These are phyloP conservation scores for Carpinus fangiana DNA, from an alignment of 306 rosid genomes.

Conservation along the genomic window DNA sequence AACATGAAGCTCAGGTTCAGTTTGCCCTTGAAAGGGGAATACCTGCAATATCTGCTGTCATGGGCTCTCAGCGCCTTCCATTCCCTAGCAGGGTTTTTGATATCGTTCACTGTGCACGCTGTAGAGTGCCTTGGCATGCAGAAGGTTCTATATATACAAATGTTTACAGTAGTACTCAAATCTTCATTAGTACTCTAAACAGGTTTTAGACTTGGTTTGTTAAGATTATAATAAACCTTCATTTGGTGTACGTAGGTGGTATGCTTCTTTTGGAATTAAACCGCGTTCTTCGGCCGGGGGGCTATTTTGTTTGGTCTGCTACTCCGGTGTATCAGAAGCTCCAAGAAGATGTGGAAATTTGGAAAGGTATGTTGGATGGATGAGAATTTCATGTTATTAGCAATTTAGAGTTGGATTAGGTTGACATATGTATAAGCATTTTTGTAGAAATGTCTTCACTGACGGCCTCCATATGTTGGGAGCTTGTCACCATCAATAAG, in stretches of 20 bases:
- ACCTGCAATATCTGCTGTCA: conserved; percentile 91
- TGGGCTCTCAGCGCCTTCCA: conserved; percentile 90
- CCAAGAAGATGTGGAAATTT: conserved; percentile 76
- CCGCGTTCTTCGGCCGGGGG: conserved; percentile 79
- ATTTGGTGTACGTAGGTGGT: conserved; percentile 50
- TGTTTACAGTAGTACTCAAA: background rate
- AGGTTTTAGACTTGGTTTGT: background rate
- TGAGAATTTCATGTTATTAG: conserved; percentile 14
- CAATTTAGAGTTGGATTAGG: background rate
- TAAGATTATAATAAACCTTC: conserved; percentile 17
- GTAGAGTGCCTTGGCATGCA: conserved; percentile 91
- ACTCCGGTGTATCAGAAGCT: conserved; percentile 90
- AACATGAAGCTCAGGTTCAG: conserved; percentile 94
- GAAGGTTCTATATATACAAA: conserved; percentile 49
- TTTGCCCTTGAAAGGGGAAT: conserved; percentile 95
- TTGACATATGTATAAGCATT: conserved; percentile 16
- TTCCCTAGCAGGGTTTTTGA: conserved; percentile 82
- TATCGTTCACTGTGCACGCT: conserved; percentile 76
- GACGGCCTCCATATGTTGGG: conserved; percentile 87
- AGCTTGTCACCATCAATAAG: conserved; percentile 75
- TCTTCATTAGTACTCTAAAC: background rate
- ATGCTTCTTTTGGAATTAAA: conserved; percentile 82
- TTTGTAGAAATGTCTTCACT: conserved; percentile 66
- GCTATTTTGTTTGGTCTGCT: conserved; percentile 84
- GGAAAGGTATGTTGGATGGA: conserved; percentile 51